Conservation (phyloP, 164 flowering plant genomes). For the Saururus chinensis region DNA sequence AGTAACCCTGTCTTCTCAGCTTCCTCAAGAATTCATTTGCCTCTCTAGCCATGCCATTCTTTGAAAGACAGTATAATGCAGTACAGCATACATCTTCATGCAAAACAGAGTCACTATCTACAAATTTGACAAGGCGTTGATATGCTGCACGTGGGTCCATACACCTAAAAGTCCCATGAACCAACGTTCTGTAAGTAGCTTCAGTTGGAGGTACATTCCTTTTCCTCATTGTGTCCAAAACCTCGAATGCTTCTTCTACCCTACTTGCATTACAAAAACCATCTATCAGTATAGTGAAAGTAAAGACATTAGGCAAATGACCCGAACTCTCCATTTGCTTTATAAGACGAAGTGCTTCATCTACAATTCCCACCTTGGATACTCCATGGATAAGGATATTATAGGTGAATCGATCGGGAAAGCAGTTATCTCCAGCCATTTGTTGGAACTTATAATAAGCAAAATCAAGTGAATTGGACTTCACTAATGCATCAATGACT, state of each 20-base stretch:
- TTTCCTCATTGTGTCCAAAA: conserved; percentile 53
- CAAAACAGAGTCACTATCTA: conserved; percentile 31
- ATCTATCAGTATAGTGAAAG: conserved; percentile 71
- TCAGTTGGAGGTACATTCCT: conserved; percentile 62
- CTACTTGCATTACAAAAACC: conserved; percentile 76
- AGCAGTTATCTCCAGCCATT: conserved; percentile 69
- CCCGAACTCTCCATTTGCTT: conserved; percentile 75
- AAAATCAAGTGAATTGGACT: conserved; percentile 73
- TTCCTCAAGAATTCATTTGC: conserved; percentile 37
- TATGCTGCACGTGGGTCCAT: conserved; percentile 39
- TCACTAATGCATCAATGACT: conserved; percentile 72
- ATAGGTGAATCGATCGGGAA: conserved; percentile 81
- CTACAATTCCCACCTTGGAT: conserved; percentile 71
- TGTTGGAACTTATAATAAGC: conserved; percentile 92
- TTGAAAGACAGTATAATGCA: conserved; percentile 46
- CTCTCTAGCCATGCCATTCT: conserved; percentile 50
- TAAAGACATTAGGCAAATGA: conserved; percentile 58
- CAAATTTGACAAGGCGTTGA: conserved; percentile 28
- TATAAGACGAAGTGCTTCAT: conserved; percentile 75
- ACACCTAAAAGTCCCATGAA: conserved; percentile 68
- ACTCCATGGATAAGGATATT: conserved; percentile 90
- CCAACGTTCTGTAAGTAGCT: conserved; percentile 77
- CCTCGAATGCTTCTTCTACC: conserved; percentile 52
- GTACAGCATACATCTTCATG: conserved; percentile 43
- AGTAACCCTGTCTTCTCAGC: conserved; percentile 13